Conservation (phyloP, 2,329 filamentous ascomycete species). For the Colletotrichum acutatum region DNA sequence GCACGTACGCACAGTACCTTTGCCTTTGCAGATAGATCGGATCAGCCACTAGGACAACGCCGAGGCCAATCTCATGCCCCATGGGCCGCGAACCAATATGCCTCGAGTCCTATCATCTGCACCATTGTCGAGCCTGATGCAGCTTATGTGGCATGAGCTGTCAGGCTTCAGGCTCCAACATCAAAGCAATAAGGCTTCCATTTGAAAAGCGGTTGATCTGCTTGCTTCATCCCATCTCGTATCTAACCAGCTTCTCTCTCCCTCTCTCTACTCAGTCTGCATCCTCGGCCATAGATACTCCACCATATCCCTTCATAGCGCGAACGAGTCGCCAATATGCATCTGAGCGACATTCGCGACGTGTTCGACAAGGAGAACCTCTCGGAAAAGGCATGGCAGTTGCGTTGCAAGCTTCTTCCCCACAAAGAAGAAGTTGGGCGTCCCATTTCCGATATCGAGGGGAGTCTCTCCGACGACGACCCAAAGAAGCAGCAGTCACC, state of each 20-base stretch:
- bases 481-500: slow-evolving; percentile 11
- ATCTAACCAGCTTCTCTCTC: not conserved
- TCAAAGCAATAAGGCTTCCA: not conserved
- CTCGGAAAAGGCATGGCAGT: slow-evolving; percentile 45
- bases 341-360: slow-evolving; percentile 1
- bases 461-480: slow-evolving; percentile 26
- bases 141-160: not conserved
- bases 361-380: slow-evolving; percentile 27
- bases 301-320: not conserved
- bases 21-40: not conserved
- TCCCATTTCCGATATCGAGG: slow-evolving; percentile 34
- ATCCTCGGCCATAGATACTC: not conserved
- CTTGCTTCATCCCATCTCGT: not conserved
- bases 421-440: slow-evolving; percentile 35
- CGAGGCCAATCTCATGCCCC: not conserved
- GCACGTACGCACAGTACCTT: no score
- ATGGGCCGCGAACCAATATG: not conserved
- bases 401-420: slow-evolving; percentile 44
- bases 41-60: not conserved
- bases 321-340: not conserved
- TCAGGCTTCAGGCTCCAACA: not conserved
- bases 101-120: not conserved
- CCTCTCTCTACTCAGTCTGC: no score
- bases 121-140: not conserved
- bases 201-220: not conserved